phyloP scores from a whole-genome alignment of 768 basidiomycete genomes.

The Pleurotus eryngii region DNA sequence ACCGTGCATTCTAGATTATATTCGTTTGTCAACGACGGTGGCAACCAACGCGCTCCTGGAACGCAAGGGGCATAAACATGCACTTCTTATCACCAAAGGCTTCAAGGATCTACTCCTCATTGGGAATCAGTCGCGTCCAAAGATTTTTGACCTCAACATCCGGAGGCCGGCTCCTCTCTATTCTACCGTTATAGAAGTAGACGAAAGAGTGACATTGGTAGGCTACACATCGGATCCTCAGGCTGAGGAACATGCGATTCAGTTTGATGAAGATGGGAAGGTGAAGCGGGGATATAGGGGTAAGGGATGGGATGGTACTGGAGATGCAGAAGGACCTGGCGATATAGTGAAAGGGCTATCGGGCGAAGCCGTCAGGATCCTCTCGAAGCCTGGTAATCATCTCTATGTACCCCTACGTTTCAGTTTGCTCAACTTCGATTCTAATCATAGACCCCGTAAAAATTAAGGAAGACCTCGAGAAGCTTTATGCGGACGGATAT shows the following conservation, averaged over 20 bases:
- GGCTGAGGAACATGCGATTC: slow-evolving; percentile 69
- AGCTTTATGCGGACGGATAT: slow-evolving; percentile 77
- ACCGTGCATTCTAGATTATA: slow-evolving; percentile 61
- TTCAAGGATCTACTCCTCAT: slow-evolving; percentile 91
- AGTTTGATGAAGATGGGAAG: slow-evolving; percentile 72
- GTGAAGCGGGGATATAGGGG: slow-evolving; percentile 70
- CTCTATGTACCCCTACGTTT: no score
- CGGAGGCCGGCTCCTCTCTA: slow-evolving; percentile 75
- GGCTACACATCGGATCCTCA: slow-evolving; percentile 91
- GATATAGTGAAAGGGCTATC: slow-evolving; percentile 79
- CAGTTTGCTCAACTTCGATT: no score
- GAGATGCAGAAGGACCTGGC: slow-evolving; percentile 74
- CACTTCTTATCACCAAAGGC: slow-evolving; percentile 85
- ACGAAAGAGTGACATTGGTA: slow-evolving; percentile 92
- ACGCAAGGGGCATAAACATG: slow-evolving; percentile 90
- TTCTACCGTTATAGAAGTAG: slow-evolving; percentile 67
- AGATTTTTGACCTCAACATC: slow-evolving; percentile 94
- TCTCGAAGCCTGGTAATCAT: slow-evolving; percentile 62
- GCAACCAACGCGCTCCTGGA: slow-evolving; percentile 96
- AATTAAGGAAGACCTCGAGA: slow-evolving; percentile 60
- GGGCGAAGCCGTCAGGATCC: slow-evolving; percentile 85
- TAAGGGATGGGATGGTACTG: slow-evolving; percentile 69
- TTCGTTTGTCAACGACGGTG: slow-evolving; percentile 89
- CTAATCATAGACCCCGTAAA: slow-evolving; percentile 41
- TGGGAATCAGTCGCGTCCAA: slow-evolving; percentile 92